Evolutionary conservation across 164 flowering plant species (phyloP), one percentile per base, ranked within the genome.

Genomic region (Litsea cubeba): DNA sequence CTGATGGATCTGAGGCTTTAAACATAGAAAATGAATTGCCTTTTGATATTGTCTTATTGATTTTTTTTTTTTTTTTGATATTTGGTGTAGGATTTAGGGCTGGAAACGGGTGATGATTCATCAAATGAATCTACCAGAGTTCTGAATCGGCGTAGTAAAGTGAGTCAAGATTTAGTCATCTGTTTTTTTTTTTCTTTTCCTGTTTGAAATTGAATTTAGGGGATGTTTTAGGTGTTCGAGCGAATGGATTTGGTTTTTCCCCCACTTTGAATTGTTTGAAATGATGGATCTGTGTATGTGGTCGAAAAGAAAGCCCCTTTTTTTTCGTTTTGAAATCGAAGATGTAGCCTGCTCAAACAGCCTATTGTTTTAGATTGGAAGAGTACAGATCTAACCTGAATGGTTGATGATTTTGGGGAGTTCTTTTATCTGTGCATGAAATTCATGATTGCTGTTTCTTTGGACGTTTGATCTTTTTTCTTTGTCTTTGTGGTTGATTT

Each of bases 131-230:
- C 76, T 49, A 71, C 67, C 62, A 83, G 18, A 68, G 87, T 86
- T 80, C 86, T 93, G 23, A 91, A 91, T 50, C 86, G 98, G 49
- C 93, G 95, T 54, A 88, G 95, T 79, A 88, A 91, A 84, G 98
- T 91, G 70, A 79, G 87, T 77, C 4, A 6, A 5, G 10, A 18
- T 62, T 30, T 71, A 3, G 46, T 6, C 32, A 54, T 66, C 20
- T 3, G 30, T 50, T 17, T 49, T 15, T 30, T n/a, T 26, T 2
- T 54, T n/a, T 8, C 23, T 54, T 65, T 71, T 17, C 22, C n/a
- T 17, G 2, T 50, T 11, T 24, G 57, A 69, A 14, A n/a, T 10
- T 50, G 63, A 28, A 46, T 70, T 62, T 49, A 3, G 15, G 6
- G 30, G 20, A 6, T n/a, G 3, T 10, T 58, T 46, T 54, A 20